phyloP scores from a whole-genome alignment of 306 rosid genomes.

The Pachyrhizus erosus region DNA sequence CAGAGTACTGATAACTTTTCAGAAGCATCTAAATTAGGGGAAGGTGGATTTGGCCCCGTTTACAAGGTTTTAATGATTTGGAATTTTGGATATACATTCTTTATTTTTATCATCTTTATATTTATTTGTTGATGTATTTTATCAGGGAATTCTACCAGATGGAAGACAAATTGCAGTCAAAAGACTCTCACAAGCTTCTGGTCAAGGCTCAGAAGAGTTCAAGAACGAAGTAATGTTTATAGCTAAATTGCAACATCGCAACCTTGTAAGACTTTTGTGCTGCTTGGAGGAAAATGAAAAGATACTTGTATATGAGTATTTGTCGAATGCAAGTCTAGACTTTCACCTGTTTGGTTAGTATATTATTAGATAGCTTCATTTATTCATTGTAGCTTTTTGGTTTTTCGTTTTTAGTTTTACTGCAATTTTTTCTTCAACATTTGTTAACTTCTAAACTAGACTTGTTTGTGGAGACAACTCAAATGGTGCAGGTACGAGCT shows the following conservation, averaged over 20 bases:
- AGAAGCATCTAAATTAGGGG: neutral
- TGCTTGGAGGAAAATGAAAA: constrained; percentile 12
- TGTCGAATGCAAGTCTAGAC: neutral
- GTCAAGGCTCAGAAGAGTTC: constrained; percentile 51
- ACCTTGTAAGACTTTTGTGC: constrained; percentile 19
- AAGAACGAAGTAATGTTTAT: neutral
- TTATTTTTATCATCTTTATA: neutral
- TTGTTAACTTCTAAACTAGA: neutral
- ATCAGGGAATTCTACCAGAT: constrained; percentile 56
- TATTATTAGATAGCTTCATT: neutral
- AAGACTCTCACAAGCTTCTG: constrained; percentile 57
- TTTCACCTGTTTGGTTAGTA: constrained; percentile 49
- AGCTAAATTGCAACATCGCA: constrained; percentile 6
- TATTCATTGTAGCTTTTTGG: neutral
- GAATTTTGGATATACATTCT: neutral
- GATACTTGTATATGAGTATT: constrained; percentile 24
- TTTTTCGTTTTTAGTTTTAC: neutral
- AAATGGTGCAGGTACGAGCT: neutral
- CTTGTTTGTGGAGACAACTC: neutral
- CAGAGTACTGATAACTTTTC: constrained; percentile 10
- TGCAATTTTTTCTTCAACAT: neutral
- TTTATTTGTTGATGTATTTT: neutral
- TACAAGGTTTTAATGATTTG: constrained; percentile 46
- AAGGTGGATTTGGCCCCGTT: constrained; percentile 43
- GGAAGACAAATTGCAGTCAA: constrained; percentile 59